Base-by-base conservation (phyloP, 176 grass and related monocot genomes). In the Aechmea fasciata region DNA sequence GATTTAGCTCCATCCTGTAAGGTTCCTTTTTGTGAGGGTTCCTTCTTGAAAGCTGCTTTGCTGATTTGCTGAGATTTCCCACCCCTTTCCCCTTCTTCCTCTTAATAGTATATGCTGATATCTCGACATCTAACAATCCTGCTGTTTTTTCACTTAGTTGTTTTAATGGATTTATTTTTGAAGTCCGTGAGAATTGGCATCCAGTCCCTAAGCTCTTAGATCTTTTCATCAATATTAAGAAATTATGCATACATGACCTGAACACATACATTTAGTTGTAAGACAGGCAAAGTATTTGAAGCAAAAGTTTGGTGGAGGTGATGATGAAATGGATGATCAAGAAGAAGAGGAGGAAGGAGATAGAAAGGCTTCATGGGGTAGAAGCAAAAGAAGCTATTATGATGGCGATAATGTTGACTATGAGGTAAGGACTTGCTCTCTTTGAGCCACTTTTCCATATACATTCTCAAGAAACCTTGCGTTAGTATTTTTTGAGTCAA, bases 281-380 rank as follows among this genome's bases (percentile, higher is more conserved):
- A 87, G 79, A 71, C 74, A 91, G 28, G 62, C 83, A 72, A 90
- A 71, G 68, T 84, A 67, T 67, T 49, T 70, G 65, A 89, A 87
- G 33, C 75, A 90, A 75, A 87, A 80, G 50, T 85, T 85, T 69
- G 86, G 81, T 52, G 82, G 85, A 77, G 94, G 82, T 81, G 84
- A 90, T 72, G 94, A 87, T 82, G 90, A 84, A 50, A 85, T 83
- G 69, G 89, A 92, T 47, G 84, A 92, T 47, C 74, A 79, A 63
- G 89, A 92, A 63, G 83, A 81, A 15, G 84, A 96, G 24, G 78
- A 85, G 25, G 77, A 85, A 59, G 49, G 52, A 22, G 73, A 77
- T 41, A 77, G 48, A 65, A 83, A 79, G 1, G 13, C 47, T 61
- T 24, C 61, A 29, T 92, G 94, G 89, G 94, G 92, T 47, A 67